Conservation (phyloP, 2,329 filamentous ascomycete genomes). For the Orbilia javanica region DNA sequence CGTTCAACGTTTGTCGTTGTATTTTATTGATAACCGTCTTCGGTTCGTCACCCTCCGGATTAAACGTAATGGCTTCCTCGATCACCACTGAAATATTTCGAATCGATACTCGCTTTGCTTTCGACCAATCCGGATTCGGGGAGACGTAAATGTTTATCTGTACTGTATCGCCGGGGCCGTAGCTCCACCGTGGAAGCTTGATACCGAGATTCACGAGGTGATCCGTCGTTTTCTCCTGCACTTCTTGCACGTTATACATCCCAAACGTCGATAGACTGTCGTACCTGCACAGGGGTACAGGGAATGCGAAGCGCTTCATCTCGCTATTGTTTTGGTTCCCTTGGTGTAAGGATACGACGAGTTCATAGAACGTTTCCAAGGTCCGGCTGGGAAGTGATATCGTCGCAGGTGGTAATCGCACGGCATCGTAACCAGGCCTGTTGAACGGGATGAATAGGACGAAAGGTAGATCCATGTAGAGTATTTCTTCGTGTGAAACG, state of each 20-base stretch:
- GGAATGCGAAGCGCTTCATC: constrained; percentile 91
- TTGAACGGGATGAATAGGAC: constrained; percentile 97
- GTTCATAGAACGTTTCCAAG: constrained; percentile 96
- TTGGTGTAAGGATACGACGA: constrained; percentile 95
- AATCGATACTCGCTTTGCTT: constrained; percentile 91
- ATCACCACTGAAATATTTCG: constrained; percentile 93
- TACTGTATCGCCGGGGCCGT: constrained; percentile 93
- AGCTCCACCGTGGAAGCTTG: constrained; percentile 93
- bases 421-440: constrained; percentile 88
- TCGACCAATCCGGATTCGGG: constrained; percentile 91
- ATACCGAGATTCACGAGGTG: constrained; percentile 92
- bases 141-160: constrained; percentile 95
- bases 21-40: constrained; percentile 89
- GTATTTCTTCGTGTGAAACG: constrained; percentile 86
- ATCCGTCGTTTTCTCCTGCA: constrained; percentile 85
- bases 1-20: constrained; percentile 82
- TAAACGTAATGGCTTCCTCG: constrained; percentile 98
- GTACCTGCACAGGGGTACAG: constrained; percentile 90
- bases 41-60: constrained; percentile 95
- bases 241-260: constrained; percentile 98
- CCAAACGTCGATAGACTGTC: constrained; percentile 98
- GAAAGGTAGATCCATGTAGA: constrained; percentile 97
- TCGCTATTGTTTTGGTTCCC: constrained; percentile 77
- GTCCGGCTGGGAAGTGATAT: constrained; percentile 90
- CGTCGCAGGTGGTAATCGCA: constrained; percentile 91